Conservation (phyloP, 495 filamentous ascomycete genomes). For the Talaromyces liani region DNA sequence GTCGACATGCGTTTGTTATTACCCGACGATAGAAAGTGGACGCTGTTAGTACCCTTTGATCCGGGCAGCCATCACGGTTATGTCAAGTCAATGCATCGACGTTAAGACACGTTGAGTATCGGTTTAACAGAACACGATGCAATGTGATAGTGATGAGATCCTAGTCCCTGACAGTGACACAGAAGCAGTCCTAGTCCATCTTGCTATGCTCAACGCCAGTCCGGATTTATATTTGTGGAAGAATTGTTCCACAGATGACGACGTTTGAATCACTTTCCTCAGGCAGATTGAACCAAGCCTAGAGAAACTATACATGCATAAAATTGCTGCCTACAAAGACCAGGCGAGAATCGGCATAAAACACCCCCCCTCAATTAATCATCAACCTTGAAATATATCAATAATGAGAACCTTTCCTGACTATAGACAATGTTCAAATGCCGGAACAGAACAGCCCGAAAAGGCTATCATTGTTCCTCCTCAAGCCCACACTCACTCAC, state of each 20-base stretch:
- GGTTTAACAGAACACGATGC: not conserved
- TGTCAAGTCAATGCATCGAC: not conserved
- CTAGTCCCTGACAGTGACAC: not conserved
- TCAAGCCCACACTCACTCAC: not conserved
- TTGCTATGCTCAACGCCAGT: not conserved
- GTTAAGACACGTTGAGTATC: not conserved
- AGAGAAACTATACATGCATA: not conserved
- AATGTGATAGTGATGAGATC: not conserved
- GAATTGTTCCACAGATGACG: not conserved
- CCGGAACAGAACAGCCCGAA: not conserved
- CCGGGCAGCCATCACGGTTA: not conserved
- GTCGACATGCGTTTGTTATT: not conserved
- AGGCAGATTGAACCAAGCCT: too few relatives aligned
- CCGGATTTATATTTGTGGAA: not conserved
- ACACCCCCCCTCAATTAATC: not conserved
- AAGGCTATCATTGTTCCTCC: not conserved
- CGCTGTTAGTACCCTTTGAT: not conserved
- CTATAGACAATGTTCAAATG: too few relatives aligned
- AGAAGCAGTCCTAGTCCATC: not conserved
- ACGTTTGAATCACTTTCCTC: not conserved
- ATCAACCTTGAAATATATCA: not conserved
- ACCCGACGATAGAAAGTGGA: not conserved
- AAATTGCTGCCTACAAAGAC: not conserved
- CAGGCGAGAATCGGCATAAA: not conserved
- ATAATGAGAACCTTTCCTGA: not conserved